Base-by-base conservation (phyloP, 352 stramenopile species). In the Pythium brassicae region DNA sequence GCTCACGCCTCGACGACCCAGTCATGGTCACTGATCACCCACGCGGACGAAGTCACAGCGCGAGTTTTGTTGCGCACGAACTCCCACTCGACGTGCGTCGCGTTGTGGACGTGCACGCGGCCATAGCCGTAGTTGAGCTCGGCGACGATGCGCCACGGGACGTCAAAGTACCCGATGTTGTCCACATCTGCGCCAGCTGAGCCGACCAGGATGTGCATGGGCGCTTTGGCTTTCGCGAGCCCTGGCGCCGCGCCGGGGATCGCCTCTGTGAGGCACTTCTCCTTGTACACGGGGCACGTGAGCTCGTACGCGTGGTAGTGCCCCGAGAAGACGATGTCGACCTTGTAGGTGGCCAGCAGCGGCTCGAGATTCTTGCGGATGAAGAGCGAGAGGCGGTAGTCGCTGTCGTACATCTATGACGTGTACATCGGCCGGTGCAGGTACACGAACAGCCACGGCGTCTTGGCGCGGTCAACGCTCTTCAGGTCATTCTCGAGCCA, bases 401-500 rank as follows among this genome's bases (percentile, higher is more conserved):
- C 62, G 0, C 42, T 29, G 27, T 59, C 62, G 25, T 66, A 70
- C 22, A 61, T 64, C 20, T 72, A 61, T 2, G 71, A 81, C 40
- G 67, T 71, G 47, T 87, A 87, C 42, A 87, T 59, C 10, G 74
- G 69, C 14, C 74, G 69, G 46, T 87, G 76, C 35, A 74, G 65
- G 52, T 79, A 68, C 29, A 85, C 27, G 50, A 83, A 72, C 12
- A 87, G 48, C 76, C 76, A 98, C n/a, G 94, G 94, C 9, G 88
- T 97, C n/a, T 79, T 60, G 6, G 20, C 79, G 37, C 92, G 74
- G 65, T 98, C 72, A 3, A 98, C 79, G n/a, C 54, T 61, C 35
- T 68, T 48, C 20, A 98, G 71, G 63, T 96, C 86, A 6, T 66
- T 57, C 48, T 86, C 63, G 35, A 98, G 72, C 82, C 89, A 98